phyloP scores from a whole-genome alignment of 139 green algal genomes.

The Coelastrella sp. region DNA sequence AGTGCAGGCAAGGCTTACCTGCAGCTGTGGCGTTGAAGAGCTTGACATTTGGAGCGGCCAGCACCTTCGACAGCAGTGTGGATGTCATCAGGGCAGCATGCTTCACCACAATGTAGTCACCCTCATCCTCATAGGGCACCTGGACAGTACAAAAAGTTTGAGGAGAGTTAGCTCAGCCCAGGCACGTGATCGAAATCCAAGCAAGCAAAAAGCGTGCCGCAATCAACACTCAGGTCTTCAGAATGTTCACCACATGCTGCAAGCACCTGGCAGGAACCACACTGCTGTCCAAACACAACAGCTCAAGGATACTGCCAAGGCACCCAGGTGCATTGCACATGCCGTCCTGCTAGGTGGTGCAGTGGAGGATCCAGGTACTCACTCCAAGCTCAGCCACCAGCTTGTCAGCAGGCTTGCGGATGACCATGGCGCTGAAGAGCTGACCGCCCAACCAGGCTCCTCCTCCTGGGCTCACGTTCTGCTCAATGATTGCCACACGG shows the following conservation, averaged over 20 bases:
- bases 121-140: constrained; percentile 93
- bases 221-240: too few relatives aligned
- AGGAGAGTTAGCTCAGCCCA: not conserved
- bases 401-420: constrained; percentile 94
- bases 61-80: constrained; percentile 93
- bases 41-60: constrained; percentile 94
- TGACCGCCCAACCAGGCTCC: constrained; percentile 97
- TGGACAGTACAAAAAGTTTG: not conserved
- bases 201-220: too few relatives aligned
- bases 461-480: constrained; percentile 76
- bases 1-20: not conserved
- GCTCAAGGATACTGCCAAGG: too few relatives aligned
- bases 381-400: constrained; percentile 88
- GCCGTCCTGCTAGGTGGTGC: too few relatives aligned
- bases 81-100: constrained; percentile 96
- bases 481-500: constrained; percentile 95
- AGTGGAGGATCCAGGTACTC: too few relatives aligned
- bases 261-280: too few relatives aligned
- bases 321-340: too few relatives aligned
- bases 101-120: constrained; percentile 96
- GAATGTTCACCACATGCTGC: too few relatives aligned
- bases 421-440: constrained; percentile 95
- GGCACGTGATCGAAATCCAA: too few relatives aligned
- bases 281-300: too few relatives aligned
- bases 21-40: constrained; percentile 97